Base-by-base conservation (phyloP, 75 land plant genomes). In the Pinus tabuliformis region DNA sequence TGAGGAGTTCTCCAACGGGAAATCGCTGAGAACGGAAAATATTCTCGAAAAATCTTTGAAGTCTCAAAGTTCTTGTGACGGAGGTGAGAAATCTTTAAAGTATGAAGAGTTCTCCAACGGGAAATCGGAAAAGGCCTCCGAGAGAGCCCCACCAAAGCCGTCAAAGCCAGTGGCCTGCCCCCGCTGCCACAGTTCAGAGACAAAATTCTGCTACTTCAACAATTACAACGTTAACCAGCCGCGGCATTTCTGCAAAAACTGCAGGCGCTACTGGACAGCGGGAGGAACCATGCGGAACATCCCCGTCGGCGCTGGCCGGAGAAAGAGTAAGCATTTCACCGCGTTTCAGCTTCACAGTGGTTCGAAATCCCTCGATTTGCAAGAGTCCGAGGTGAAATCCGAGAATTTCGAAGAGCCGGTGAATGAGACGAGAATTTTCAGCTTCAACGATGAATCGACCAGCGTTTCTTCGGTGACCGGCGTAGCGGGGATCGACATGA, bases 161-260 rank as follows among this genome's bases (percentile, higher is more conserved):
- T 45, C 52, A 56, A 54, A 73, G 56, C 81, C 81, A 18, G 81
- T 78, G 14, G 36, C 81, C n/a, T 80, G 81, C 72, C 81, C 81
- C 5, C 81, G 81, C 18, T 80, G 81, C 58, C 57, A 80, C 71
- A 78, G 81, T 28, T 13, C 78, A 21, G 81, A 80, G 68, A 80
- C 81, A 16, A 80, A 80, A 62, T 80, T 80, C 42, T 80, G 81
- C 56, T 80, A 80, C 71, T 80, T 79, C 81, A 80, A 80, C 81
- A 80, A 80, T 58, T 77, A 78, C 18, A 80, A 78, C 57, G 66
- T 80, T 18, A 78, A 80, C 37, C 81, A 80, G 71, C 81, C 81
- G 57, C 58, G 81, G 36, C 81, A 80, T 58, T 80, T 80, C 57
- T 80, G 81, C 56, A 59, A 62, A 73, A 80, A 78, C 71, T 80